Base-by-base conservation (phyloP, 192 early-diverging fungal genomes). In the Cetraspora pellucida region DNA sequence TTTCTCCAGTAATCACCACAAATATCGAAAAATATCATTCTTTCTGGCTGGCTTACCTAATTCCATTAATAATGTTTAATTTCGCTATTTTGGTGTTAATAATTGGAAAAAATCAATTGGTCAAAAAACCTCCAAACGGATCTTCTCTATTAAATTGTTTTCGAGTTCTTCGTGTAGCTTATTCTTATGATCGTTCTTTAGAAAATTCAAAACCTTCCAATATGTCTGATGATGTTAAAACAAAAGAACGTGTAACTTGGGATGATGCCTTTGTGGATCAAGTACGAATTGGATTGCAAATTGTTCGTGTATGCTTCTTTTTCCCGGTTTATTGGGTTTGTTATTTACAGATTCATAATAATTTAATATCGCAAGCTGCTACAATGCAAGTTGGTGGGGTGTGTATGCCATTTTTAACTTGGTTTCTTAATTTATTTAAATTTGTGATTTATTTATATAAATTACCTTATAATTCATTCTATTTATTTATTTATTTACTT, bases 321-420 rank as follows among this genome's bases (percentile, higher is more conserved):
- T 94, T 82, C 80, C 92, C 92, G 2, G 69, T 94, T 76, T 94
- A 88, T 84, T 94, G 91, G 93, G 85, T 91, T 46, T 88, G 89
- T 49, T 91, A 90, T 73, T 78, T 79, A 67, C 88, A 92, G 77
- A 90, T 91, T 75, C 81, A 79, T 30, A 87, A 84, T 80, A 91
- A 90, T 77, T 79, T 92, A 78, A 81, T 89, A 46, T 86, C 87
- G 25, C 88, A 89, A 75, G 86, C 87, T 55, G 83, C 81, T 64
- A 85, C 83, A 27, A 91, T 92, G 89, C 75, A 81, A 43, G 81
- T 85, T 27, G 81, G 82, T 37, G 37, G 37, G 7, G 37, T 37
- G 7, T 37, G 37, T 37, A 37, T 37, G n/a, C n/a, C n/a, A n/a
- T n/a, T n/a, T n/a, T n/a, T n/a, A n/a, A n/a, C n/a, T 37, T 37